A percentile compares a stretch with the other conserved stretches of the same genome.
These are phyloP conservation scores for Notholithocarpus densiflorus DNA, from an alignment of 306 rosid species.

Conservation along the genomic window DNA sequence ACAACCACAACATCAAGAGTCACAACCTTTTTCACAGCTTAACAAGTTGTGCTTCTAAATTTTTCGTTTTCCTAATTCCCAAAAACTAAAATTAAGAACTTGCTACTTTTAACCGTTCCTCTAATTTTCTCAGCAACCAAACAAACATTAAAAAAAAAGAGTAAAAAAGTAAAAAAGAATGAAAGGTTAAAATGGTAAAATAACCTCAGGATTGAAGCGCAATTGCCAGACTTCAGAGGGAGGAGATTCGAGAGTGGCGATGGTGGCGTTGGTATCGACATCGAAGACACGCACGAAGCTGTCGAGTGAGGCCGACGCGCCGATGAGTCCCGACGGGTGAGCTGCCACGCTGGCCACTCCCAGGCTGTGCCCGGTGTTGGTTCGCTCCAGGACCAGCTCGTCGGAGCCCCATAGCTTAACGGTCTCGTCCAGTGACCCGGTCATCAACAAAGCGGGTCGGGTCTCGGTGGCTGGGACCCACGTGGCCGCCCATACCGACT, in stretches of 20 bases:
- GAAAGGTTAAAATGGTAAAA: not conserved
- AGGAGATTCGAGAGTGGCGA: slow-evolving; percentile 92
- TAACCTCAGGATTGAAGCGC: slow-evolving; percentile 85
- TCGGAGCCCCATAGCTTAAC: slow-evolving; percentile 89
- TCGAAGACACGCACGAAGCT: slow-evolving; percentile 87
- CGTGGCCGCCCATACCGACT: slow-evolving; percentile 90
- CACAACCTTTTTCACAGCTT: no score
- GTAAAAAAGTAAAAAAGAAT: not conserved
- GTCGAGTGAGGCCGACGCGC: slow-evolving; percentile 96
- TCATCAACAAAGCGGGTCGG: slow-evolving; percentile 70
- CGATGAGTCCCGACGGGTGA: slow-evolving; percentile 80
- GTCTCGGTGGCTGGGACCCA: slow-evolving; percentile 84
- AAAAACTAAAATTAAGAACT: not conserved
- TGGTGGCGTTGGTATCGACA: slow-evolving; percentile 79
- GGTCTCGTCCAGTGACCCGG: slow-evolving; percentile 93
- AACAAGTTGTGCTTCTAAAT: no score
- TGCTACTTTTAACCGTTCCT: not conserved
- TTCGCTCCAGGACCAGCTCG: slow-evolving; percentile 66
- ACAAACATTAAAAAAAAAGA: not conserved
- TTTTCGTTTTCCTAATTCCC: no score
- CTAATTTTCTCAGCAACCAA: not conserved
- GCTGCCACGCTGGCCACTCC: slow-evolving; percentile 95
- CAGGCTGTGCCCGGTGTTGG: slow-evolving; percentile 90
- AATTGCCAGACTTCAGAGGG: slow-evolving; percentile 99
- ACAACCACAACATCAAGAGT: no score